Base-by-base conservation (phyloP, 257 asterid genomes). In the Thymus quinquecostatus region DNA sequence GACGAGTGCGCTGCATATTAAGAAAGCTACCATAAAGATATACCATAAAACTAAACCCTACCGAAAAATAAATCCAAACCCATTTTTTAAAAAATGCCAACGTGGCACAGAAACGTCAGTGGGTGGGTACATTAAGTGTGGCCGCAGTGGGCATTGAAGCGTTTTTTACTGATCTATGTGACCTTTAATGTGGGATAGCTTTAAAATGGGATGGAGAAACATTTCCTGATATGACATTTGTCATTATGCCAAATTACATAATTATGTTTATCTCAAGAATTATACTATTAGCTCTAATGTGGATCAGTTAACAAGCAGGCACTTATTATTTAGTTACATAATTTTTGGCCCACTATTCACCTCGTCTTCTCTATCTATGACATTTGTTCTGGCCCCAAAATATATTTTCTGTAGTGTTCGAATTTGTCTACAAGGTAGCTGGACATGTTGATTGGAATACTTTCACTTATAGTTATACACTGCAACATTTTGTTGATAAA, bases 401-500 rank as follows among this genome's bases (percentile, higher is more conserved):
- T 10, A 3, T 38, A 12, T 59, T 28, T 10, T 68, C 49, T 68
- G 14, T 33, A 51, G 14, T 27, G 69, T 60, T 40, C 33, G 12
- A 5, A 66, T 58, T 60, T 30, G 50, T 38, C 56, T 47, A 21
- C 50, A 55, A 21, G 43, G 47, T 27, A 27, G 14, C 72, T 67
- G 56, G 56, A 34, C 13, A 60, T 66, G 10, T 47, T 3, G 47
- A 21, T 61, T 33, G 14, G 63, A 57, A 53, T 55, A 29, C 56
- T 64, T 51, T 38, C 64, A 30, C 73, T 21, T 41, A 11, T 66
- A 40, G 43, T 68, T 60, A 44, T 8, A 11, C 12, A 53, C 62
- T 60, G 59, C 54, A 60, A 13, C 58, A 45, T 28, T 74, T 34
- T 60, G 66, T 38, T 48, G 50, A 60, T 71, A 45, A 21, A 59